phyloP scores from a whole-genome alignment of 768 basidiomycete genomes.

The Xerocomellus amylosporus region DNA sequence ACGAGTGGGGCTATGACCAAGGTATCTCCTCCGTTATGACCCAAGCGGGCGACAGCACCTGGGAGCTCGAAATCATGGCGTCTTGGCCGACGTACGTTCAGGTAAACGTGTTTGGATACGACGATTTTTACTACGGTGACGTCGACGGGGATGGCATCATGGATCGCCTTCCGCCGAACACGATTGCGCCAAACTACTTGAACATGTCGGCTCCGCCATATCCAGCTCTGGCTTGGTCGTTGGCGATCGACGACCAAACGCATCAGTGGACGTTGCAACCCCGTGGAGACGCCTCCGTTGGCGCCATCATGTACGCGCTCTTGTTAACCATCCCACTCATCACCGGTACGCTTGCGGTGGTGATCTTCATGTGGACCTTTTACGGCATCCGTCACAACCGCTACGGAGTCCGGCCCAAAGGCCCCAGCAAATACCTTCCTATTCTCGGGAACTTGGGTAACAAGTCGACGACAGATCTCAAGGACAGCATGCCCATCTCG shows the following conservation, averaged over 20 bases:
- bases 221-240: slow-evolving; percentile 85
- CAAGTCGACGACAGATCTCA: slow-evolving; percentile 70
- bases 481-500: slow-evolving; percentile 55
- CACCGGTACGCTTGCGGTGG: slow-evolving; percentile 78
- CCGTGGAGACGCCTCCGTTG: slow-evolving; percentile 76
- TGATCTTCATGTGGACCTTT: slow-evolving; percentile 93
- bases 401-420: slow-evolving; percentile 78
- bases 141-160: slow-evolving; percentile 82
- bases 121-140: slow-evolving; percentile 93
- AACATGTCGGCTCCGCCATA: slow-evolving; percentile 90
- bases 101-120: slow-evolving; percentile 87
- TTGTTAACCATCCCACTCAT: slow-evolving; percentile 79
- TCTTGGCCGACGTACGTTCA: slow-evolving; percentile 89
- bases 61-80: slow-evolving; percentile 89
- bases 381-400: slow-evolving; percentile 94
- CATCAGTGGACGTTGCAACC: slow-evolving; percentile 79
- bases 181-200: slow-evolving; percentile 78
- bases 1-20: slow-evolving; percentile 87
- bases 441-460: slow-evolving; percentile 66
- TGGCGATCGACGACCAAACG: slow-evolving; percentile 73
- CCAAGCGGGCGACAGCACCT: slow-evolving; percentile 59
- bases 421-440: slow-evolving; percentile 79
- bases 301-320: slow-evolving; percentile 85
- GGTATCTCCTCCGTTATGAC: slow-evolving; percentile 73
- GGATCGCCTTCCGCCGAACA: slow-evolving; percentile 89